Evolutionary conservation across 371 early-diverging fungal species (phyloP), one percentile per base, ranked within the genome.

Genomic region (Apophysomyces variabilis): DNA sequence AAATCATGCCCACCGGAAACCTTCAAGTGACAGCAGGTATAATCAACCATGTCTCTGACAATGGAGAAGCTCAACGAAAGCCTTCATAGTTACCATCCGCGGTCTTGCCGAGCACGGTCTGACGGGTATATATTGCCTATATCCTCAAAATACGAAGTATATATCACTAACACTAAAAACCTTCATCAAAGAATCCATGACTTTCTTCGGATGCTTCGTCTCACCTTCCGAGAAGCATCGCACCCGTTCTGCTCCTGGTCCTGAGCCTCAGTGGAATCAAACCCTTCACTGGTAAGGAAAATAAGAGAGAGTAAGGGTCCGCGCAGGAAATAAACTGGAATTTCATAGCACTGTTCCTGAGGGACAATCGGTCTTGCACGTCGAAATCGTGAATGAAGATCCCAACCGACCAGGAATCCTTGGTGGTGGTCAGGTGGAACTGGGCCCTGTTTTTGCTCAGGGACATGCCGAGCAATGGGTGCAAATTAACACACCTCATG

Each of bases 331-430:
- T 4, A 11, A n/a, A 21, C 32, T 38, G 35, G 62, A 16, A 26
- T 67, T 16, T 14, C 39, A 65, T 60, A 79, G 77, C 46, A 61
- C 65, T 26, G 74, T 78, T 0, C 61, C 66, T 56, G 73, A 69
- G 16, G 54, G 64, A 11, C 50, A 66, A 11, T 46, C 43, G 0
- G 38, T 43, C 7, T 64, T 81, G 13, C 60, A 67, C 21, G 61
- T 81, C 5, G 82, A 81, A 50, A 44, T 81, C 1, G 65, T 78
- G 14, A 76, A 77, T 37, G 82, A 81, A 45, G 74, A 75, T 46
- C 67, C 75, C 9, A 47, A 60, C 57, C 67, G 68, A 11, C 66
- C 75, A n/a, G 75, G 77, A 50, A 60, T 73, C 50, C 65, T 81
- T 9, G 82, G 79, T 43, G 69, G 70, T 50, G 70, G 67, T 50